phyloP scores from a whole-genome alignment of 2,329 filamentous ascomycete genomes.

The Hymenoscyphus albidus region DNA sequence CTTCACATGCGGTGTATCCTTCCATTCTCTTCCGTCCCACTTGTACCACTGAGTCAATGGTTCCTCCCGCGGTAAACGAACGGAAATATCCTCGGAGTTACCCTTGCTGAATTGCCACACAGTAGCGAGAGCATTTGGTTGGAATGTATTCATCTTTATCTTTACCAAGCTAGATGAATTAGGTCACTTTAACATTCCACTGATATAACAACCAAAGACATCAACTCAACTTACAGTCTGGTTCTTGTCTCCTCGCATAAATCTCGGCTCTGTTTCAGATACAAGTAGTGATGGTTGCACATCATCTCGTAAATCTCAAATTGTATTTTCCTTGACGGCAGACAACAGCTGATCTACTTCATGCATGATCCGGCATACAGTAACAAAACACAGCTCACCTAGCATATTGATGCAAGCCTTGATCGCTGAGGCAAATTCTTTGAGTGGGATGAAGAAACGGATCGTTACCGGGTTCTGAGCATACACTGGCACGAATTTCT shows the following conservation, averaged over 20 bases:
- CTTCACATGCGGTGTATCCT: not conserved
- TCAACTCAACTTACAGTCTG: not conserved
- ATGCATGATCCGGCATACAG: not conserved
- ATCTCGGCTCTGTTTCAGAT: not conserved
- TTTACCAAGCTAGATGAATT: not conserved
- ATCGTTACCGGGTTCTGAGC: too few relatives aligned
- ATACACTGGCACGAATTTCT: too few relatives aligned
- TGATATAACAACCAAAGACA: not conserved
- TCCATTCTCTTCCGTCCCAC: not conserved
- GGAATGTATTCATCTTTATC: not conserved
- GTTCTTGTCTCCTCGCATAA: not conserved
- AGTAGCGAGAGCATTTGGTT: not conserved
- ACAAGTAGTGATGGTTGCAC: not conserved
- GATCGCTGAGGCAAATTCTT: not conserved
- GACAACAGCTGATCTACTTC: not conserved
- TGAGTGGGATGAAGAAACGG: not conserved
- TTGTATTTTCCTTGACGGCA: not conserved
- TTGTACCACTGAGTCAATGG: not conserved
- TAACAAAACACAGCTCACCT: not conserved
- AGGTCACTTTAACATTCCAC: not conserved
- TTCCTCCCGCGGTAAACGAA: not conserved
- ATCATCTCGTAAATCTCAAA: not conserved
- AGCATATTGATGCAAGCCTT: not conserved
- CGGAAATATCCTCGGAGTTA: not conserved
- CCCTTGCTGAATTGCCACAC: not conserved